A percentile compares a stretch with the other conserved stretches of the same genome.
Conservation (phyloP, 345 rosid species). For the Corchorus olitorius region DNA sequence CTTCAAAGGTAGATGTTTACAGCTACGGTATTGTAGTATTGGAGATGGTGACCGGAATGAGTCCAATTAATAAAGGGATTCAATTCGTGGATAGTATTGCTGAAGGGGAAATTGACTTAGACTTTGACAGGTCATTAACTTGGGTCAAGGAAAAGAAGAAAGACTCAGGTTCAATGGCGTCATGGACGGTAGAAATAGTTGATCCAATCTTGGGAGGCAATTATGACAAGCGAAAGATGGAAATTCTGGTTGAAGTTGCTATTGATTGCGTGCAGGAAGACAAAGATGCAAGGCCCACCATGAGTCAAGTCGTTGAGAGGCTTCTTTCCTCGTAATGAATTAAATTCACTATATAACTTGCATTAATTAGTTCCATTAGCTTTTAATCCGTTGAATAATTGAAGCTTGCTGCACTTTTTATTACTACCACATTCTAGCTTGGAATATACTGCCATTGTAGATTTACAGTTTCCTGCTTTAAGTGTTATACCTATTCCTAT, state of each 20-base stretch:
- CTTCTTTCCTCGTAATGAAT: not conserved
- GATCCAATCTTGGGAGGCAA: conserved; percentile 27
- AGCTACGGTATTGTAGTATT: conserved; percentile 43
- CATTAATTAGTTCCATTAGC: not conserved
- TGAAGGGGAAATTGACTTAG: not conserved
- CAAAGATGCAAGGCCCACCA: conserved; percentile 32
- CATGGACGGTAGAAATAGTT: conserved; percentile 22
- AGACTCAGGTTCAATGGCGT: not conserved
- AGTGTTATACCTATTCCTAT: no score
- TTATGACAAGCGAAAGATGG: conserved; percentile 2
- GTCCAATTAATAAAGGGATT: not conserved
- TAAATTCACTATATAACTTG: not conserved
- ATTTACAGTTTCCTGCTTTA: no score
- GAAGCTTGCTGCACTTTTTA: not conserved
- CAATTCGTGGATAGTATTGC: not conserved
- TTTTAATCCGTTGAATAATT: not conserved
- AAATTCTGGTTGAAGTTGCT: conserved; percentile 27
- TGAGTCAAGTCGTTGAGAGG: conserved; percentile 35
- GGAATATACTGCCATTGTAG: no score
- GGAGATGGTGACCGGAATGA: conserved; percentile 33
- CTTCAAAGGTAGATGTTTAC: conserved; percentile 47
- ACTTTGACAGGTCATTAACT: not conserved
- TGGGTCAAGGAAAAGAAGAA: conserved; percentile 23
- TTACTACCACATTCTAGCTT: no score
- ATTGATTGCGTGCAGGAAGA: conserved; percentile 29